Base-by-base conservation (phyloP, 192 early-diverging fungal species). In the Coemansia sp. region DNA sequence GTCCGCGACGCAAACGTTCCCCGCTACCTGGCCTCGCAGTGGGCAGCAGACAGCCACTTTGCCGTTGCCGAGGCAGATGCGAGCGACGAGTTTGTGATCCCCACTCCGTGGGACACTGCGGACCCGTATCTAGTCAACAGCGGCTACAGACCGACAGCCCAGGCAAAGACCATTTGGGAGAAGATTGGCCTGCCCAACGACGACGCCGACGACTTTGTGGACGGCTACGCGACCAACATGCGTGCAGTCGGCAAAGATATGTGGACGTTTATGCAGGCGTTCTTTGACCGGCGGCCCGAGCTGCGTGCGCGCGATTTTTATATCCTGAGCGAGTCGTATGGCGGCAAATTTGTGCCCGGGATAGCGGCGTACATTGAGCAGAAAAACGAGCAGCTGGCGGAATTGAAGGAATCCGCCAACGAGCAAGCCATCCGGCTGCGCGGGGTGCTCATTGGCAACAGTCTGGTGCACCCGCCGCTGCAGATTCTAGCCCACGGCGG, bases 141-240 rank as follows among this genome's bases (percentile, higher is more conserved):
- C 34, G 72, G 72, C 12, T 75, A 75, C 19, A 41, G 54, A 2
- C 55, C 26, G 3, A 10, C 5, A 8, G 36, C 59, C 7, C 26
- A 45, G 2, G 19, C 50, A 0, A 67, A 31, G 20, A 50, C 19
- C n/a, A 41, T 51, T 11, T 75, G 72, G 77, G 78, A 62, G 50
- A 71, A 41, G 34, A 69, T 51, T 10, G 77, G 44, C 30, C 74
- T 71, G 56, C 52, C 29, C 43, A 20, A 11, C 25, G 67, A 58
- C 34, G 68, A 62, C 57, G 27, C 45, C 23, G 47, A 38, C 28
- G 67, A 76, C 48, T 86, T 81, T 69, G 64, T 44, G 10, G 55
- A 84, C 27, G 90, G 90, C 6, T 92, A 88, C 62, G 81, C 79
- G 3, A 69, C 74, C 25, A 87, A 92, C 60, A 79, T 89, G 70